phyloP scores from a whole-genome alignment of 2,329 filamentous ascomycete genomes.

The Monosporascus sp. region DNA sequence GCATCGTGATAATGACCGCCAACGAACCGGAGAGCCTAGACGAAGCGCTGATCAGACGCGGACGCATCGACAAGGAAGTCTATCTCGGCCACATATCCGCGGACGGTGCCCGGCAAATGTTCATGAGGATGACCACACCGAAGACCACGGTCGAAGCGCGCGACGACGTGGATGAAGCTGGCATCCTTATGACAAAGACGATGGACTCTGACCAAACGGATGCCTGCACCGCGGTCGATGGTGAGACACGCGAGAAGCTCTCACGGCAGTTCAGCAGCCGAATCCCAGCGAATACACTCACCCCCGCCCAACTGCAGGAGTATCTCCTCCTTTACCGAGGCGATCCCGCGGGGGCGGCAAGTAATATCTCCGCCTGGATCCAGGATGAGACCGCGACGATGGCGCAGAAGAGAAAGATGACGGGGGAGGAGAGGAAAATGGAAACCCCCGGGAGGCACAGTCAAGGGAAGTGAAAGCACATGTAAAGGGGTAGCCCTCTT shows the following conservation, averaged over 20 bases:
- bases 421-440: neutral
- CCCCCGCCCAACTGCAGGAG: neutral
- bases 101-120: constrained; percentile 1
- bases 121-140: neutral
- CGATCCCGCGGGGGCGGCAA: neutral
- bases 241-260: neutral
- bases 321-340: neutral
- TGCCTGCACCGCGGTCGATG: neutral
- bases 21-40: constrained; percentile 23
- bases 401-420: neutral
- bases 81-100: constrained; percentile 2
- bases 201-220: neutral
- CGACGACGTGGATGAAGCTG: neutral
- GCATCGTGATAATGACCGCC: constrained; percentile 26
- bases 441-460: neutral
- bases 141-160: neutral
- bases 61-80: constrained; percentile 21
- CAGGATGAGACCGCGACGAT: neutral
- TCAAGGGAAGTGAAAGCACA: neutral
- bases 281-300: neutral
- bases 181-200: neutral
- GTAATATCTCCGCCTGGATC: neutral
- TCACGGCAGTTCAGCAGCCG: neutral
- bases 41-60: constrained; percentile 22
- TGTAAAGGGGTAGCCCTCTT: neutral